phyloP scores from a whole-genome alignment of 1,284 basidiomycete genomes.

The Cryptococcus depauperatus region DNA sequence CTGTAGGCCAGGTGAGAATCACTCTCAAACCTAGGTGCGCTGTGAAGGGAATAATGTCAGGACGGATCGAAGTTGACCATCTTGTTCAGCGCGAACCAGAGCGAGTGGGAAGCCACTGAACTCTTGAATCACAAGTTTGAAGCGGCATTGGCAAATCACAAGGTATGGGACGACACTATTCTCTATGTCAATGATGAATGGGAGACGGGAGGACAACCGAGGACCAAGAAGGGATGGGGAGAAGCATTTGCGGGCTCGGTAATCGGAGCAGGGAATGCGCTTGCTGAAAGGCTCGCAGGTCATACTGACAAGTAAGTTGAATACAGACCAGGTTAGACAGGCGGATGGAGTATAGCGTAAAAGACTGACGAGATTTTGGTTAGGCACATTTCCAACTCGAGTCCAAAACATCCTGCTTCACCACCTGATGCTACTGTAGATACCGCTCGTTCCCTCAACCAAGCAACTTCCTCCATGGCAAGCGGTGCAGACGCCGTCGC shows the following conservation, averaged over 20 bases:
- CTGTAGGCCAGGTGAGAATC: slow-evolving; percentile 41
- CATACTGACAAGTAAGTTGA: slow-evolving; percentile 34
- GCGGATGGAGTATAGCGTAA: not conserved
- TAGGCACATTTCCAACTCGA: slow-evolving; percentile 22
- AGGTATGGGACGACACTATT: slow-evolving; percentile 35
- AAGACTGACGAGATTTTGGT: not conserved
- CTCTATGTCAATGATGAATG: slow-evolving; percentile 43
- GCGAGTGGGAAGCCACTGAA: slow-evolving; percentile 39
- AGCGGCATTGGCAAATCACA: slow-evolving; percentile 26
- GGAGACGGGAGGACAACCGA: slow-evolving; percentile 25
- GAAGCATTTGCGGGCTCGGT: slow-evolving; percentile 33
- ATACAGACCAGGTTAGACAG: not conserved
- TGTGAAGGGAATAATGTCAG: not conserved
- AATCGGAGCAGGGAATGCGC: slow-evolving; percentile 20
- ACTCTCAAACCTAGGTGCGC: slow-evolving; percentile 34
- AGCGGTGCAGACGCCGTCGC: slow-evolving; percentile 21
- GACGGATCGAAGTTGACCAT: slow-evolving; percentile 2
- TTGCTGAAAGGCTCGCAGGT: slow-evolving; percentile 21
- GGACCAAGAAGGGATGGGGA: slow-evolving; percentile 29
- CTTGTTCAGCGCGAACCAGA: slow-evolving; percentile 23
- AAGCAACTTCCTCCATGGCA: slow-evolving; percentile 18
- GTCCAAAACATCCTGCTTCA: slow-evolving; percentile 21
- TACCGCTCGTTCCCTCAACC: slow-evolving; percentile 9
- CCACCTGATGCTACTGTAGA: slow-evolving; percentile 12
- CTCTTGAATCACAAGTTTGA: slow-evolving; percentile 28